Percentiles rank a stretch among this genome's conserved stretches.
phyloP scores from a whole-genome alignment of 305 asterid species.

The Plantago rigida region DNA sequence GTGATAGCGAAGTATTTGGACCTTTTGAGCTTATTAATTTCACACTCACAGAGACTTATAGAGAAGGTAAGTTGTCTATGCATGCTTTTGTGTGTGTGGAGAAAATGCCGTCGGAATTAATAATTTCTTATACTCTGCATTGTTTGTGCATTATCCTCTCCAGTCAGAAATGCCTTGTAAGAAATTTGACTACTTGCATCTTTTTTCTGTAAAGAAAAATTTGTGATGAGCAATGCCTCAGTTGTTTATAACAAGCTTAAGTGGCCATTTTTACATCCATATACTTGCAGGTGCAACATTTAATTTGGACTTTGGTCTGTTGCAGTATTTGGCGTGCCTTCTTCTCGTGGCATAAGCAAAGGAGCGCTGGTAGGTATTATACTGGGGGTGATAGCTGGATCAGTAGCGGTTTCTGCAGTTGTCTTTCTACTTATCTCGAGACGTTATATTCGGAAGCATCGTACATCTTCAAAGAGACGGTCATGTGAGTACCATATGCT shows the following conservation, averaged over 20 bases:
- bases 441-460: constrained; percentile 39
- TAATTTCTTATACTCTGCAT: background rate
- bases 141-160: background rate
- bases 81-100: background rate
- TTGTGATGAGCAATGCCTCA: too few relatives aligned
- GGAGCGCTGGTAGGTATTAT: constrained; percentile 79
- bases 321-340: constrained; percentile 40
- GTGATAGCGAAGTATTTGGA: constrained; percentile 63
- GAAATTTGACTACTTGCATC: too few relatives aligned
- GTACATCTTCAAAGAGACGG: constrained; percentile 46
- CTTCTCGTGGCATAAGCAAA: constrained; percentile 61
- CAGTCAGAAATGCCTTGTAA: too few relatives aligned
- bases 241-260: background rate
- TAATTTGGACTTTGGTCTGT: constrained; percentile 22
- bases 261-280: background rate
- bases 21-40: constrained; percentile 87
- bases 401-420: constrained; percentile 56
- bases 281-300: constrained; percentile 15
- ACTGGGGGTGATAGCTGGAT: constrained; percentile 71
- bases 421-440: constrained; percentile 55
- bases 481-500: constrained; percentile 44
- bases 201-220: too few relatives aligned
- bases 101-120: background rate
- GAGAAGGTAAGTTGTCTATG: constrained; percentile 37
- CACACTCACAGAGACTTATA: constrained; percentile 62